phyloP scores from a whole-genome alignment of 1,284 basidiomycete genomes.

The Rugosomyces carneus region DNA sequence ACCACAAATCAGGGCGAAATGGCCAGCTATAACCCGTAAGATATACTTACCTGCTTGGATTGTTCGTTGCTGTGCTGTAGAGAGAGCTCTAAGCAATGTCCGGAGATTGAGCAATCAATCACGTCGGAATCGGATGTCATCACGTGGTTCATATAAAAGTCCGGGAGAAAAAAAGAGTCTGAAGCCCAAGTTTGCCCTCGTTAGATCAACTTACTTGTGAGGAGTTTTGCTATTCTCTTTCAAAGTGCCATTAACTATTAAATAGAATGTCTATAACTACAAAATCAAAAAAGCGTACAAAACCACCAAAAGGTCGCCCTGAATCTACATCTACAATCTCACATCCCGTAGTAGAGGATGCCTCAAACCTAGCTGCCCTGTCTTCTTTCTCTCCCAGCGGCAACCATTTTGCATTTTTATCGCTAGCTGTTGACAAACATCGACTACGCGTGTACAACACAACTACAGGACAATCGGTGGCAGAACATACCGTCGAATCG shows the following conservation, averaged over 20 bases:
- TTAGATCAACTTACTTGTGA: conserved; percentile 8
- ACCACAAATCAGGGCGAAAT: no score
- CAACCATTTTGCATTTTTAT: conserved; percentile 57
- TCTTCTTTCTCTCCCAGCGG: conserved; percentile 61
- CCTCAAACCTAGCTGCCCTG: conserved; percentile 37
- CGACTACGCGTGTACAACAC: conserved; percentile 64
- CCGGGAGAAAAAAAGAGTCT: conserved; percentile 11
- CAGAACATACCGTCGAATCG: conserved; percentile 53
- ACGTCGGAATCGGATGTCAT: conserved; percentile 2
- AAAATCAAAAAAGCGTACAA: conserved; percentile 50
- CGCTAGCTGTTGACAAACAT: conserved; percentile 70
- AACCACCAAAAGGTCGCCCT: conserved; percentile 48
- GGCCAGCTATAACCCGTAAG: no score
- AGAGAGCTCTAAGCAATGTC: neutral
- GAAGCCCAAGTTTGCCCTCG: neutral
- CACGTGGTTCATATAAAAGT: conserved; percentile 13
- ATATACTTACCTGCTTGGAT: no score
- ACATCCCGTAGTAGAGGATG: conserved; percentile 49
- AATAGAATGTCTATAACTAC: conserved; percentile 18
- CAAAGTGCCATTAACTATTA: neutral
- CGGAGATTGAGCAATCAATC: conserved; percentile 13
- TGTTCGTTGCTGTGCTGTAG: neutral
- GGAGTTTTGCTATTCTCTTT: neutral
- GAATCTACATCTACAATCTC: conserved; percentile 52
- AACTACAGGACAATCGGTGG: conserved; percentile 44